Evolutionary conservation across 164 flowering plant genomes (phyloP).

Genomic region (Magnolia changhungtana): DNA sequence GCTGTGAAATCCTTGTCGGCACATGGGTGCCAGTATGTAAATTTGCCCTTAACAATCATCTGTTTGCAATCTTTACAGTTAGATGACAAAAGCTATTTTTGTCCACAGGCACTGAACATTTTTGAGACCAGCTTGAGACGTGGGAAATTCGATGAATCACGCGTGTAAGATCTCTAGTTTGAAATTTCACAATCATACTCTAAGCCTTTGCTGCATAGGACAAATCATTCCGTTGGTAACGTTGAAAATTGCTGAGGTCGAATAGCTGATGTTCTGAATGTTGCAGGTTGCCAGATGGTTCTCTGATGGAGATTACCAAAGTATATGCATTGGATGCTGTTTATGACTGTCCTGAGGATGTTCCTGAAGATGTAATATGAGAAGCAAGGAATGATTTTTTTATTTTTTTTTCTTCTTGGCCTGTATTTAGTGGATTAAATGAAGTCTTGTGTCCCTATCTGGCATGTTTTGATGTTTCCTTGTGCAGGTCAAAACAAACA

Average conservation of each 20-base stretch:
- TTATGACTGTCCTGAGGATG: conserved; percentile 82
- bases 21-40: conserved; percentile 97
- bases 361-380: conserved; percentile 82
- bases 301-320: conserved; percentile 86
- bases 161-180: conserved; percentile 49
- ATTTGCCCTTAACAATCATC: not conserved
- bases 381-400: not conserved
- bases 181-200: not conserved
- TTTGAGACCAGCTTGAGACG: conserved; percentile 90
- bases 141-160: conserved; percentile 92
- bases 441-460: conserved; percentile 2
- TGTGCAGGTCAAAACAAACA: conserved; percentile 79
- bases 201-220: not conserved
- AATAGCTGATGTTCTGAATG: conserved; percentile 3
- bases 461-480: conserved; percentile 5
- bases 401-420: not conserved
- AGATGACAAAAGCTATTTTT: not conserved
- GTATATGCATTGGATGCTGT: conserved; percentile 92
- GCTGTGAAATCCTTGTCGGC: conserved; percentile 94
- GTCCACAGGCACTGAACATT: conserved; percentile 74
- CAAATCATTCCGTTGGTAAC: not conserved
- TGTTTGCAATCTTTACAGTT: not conserved
- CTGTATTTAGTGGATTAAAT: not conserved
- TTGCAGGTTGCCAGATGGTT: conserved; percentile 86
- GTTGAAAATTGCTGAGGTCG: not conserved